Evolutionary conservation across 108 stramenopile species (phyloP).

Genomic region (Chaetoceros tenuissimus): DNA sequence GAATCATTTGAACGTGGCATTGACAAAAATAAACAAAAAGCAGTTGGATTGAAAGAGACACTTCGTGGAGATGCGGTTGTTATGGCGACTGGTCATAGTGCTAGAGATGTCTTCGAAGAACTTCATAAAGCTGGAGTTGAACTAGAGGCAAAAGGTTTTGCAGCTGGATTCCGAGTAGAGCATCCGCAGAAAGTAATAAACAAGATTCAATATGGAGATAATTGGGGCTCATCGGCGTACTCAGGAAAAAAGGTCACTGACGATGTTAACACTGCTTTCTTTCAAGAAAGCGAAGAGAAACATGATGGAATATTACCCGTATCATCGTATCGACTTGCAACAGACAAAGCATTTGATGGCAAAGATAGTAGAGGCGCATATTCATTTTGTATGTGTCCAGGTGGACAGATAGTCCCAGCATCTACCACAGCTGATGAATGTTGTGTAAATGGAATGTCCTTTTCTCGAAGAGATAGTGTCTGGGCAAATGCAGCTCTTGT

Average conservation of each 20-base stretch:
- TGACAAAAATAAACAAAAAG: background rate
- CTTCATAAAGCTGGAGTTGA: constrained; percentile 57
- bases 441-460: constrained; percentile 96
- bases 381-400: constrained; percentile 49
- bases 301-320: constrained; percentile 65
- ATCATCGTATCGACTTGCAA: constrained; percentile 84
- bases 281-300: constrained; percentile 12
- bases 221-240: constrained; percentile 60
- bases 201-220: constrained; percentile 77
- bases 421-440: constrained; percentile 75
- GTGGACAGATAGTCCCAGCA: constrained; percentile 91
- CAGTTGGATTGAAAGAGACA: constrained; percentile 5
- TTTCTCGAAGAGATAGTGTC: constrained; percentile 69
- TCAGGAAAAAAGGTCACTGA: constrained; percentile 69
- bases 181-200: constrained; percentile 88
- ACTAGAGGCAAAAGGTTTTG: constrained; percentile 90
- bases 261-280: constrained; percentile 43
- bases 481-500: constrained; percentile 95
- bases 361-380: constrained; percentile 54
- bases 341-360: constrained; percentile 73
- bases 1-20: constrained; percentile 15
- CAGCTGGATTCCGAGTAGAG: constrained; percentile 91
- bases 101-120: constrained; percentile 83
- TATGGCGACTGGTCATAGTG: constrained; percentile 88
- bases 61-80: constrained; percentile 66